phyloP scores from a whole-genome alignment of 805 yeast genomes.

The Saccharomycodes ludwigii region DNA sequence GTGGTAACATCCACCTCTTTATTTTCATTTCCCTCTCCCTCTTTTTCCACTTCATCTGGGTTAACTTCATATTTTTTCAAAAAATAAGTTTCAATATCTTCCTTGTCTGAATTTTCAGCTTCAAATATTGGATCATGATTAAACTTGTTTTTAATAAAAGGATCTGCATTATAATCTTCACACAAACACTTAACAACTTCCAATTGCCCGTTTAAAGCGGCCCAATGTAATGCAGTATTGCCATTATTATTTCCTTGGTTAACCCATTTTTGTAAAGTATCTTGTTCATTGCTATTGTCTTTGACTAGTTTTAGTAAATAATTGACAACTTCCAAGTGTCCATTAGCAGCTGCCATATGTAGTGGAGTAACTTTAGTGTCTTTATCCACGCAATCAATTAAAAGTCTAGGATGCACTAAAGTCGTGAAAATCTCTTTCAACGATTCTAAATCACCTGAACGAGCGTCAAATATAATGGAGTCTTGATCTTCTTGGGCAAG shows the following conservation, averaged over 20 bases:
- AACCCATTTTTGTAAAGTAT: conserved; percentile 34
- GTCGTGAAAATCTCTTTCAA: conserved; percentile 55
- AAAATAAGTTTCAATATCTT: conserved; percentile 67
- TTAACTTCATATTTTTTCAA: conserved; percentile 61
- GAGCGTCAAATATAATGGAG: conserved; percentile 67
- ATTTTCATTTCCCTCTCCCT: conserved; percentile 13
- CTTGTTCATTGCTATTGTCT: conserved; percentile 14
- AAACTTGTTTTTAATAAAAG: conserved; percentile 59
- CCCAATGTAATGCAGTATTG: conserved; percentile 96
- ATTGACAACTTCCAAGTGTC: conserved; percentile 58
- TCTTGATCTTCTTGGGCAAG: conserved; percentile 68
- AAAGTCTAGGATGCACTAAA: conserved; percentile 34
- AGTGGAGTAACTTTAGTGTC: conserved; percentile 60
- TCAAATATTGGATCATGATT: conserved; percentile 81
- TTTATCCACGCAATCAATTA: conserved; percentile 44
- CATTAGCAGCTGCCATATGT: conserved; percentile 96
- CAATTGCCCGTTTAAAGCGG: conserved; percentile 76
- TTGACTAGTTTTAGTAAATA: conserved; percentile 40
- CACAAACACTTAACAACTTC: conserved; percentile 57
- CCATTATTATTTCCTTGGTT: conserved; percentile 63
- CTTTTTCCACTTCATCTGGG: conserved; percentile 30
- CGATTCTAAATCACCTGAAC: conserved; percentile 78
- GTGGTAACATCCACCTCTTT: conserved; percentile 15
- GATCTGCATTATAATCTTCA: conserved; percentile 69
- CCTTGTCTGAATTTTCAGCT: conserved; percentile 70